These are phyloP conservation scores for Termitomyces sp. DNA, from an alignment of 768 basidiomycete genomes.

Conservation along the genomic window DNA sequence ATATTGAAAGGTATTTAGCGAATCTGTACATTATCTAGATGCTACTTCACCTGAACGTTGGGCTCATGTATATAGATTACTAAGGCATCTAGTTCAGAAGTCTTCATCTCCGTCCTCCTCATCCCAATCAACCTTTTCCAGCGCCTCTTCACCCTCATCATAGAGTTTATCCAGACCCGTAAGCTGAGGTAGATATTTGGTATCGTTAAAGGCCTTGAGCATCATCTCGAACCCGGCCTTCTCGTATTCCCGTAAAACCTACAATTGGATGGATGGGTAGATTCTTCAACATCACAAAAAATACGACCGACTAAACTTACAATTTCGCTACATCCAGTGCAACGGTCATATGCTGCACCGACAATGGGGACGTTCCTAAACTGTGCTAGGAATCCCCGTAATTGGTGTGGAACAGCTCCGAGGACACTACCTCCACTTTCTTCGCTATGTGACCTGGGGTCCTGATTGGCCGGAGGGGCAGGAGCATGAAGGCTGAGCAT, in stretches of 20 bases:
- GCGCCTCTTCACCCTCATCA: slow-evolving; percentile 63
- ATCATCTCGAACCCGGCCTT: slow-evolving; percentile 78
- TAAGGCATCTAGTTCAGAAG: slow-evolving; percentile 15
- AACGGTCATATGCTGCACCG: slow-evolving; percentile 81
- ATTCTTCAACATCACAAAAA: background rate
- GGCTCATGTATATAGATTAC: background rate
- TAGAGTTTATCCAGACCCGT: slow-evolving; percentile 79
- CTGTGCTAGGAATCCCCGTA: slow-evolving; percentile 85
- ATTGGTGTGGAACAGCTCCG: slow-evolving; percentile 89
- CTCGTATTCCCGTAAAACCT: slow-evolving; percentile 84
- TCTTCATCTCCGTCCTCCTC: slow-evolving; percentile 48
- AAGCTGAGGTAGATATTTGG: slow-evolving; percentile 63
- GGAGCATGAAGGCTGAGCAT: slow-evolving; percentile 46
- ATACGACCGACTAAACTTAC: slow-evolving; percentile 36
- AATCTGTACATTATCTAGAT: background rate
- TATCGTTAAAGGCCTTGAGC: slow-evolving; percentile 77
- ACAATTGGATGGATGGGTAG: background rate
- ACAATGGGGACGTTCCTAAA: slow-evolving; percentile 83
- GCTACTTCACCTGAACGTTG: background rate
- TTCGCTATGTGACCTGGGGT: slow-evolving; percentile 21
- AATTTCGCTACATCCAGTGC: slow-evolving; percentile 85
- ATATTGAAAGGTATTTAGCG: no score
- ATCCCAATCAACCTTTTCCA: slow-evolving; percentile 77
- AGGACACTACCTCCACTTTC: slow-evolving; percentile 50
- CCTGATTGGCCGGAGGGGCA: slow-evolving; percentile 51